A percentile compares a stretch with the other conserved stretches of the same genome.
These are phyloP conservation scores for Eimeria zaria DNA, from an alignment of 169 alveolate species.

Conservation along the genomic window DNA sequence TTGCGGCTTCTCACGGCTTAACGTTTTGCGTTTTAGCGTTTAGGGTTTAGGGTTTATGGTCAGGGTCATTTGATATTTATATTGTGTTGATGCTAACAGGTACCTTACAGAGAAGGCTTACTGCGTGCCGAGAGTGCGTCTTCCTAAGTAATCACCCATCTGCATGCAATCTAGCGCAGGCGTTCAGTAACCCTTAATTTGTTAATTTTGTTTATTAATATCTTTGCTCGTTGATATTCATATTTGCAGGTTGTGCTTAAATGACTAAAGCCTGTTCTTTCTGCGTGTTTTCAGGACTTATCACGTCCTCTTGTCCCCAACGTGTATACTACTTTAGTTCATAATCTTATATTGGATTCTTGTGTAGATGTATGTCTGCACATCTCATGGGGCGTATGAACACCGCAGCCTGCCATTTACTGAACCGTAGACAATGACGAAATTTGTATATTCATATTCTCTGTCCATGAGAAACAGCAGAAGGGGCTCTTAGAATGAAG, in stretches of 20 bases:
- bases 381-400: not conserved
- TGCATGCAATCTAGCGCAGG: not conserved
- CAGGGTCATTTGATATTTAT: not conserved
- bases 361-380: slow-evolving; percentile 28
- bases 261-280: not conserved
- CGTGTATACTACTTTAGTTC: slow-evolving; percentile 26
- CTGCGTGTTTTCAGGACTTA: slow-evolving; percentile 14
- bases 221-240: not conserved
- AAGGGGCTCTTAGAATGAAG: not conserved
- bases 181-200: not conserved
- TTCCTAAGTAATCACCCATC: not conserved
- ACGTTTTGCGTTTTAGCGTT: no score
- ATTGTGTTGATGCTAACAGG: not conserved
- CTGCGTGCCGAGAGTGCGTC: slow-evolving; percentile 74
- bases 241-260: not conserved
- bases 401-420: not conserved
- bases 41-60: no score
- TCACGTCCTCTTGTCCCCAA: slow-evolving; percentile 53
- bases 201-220: not conserved
- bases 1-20: not conserved
- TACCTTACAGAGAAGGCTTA: slow-evolving; percentile 66
- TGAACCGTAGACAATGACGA: not conserved
- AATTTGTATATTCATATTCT: not conserved
- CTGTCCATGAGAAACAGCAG: not conserved
- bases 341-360: slow-evolving; percentile 47